Conservation (phyloP, 164 flowering plant species). For the Pachysandra terminalis region DNA sequence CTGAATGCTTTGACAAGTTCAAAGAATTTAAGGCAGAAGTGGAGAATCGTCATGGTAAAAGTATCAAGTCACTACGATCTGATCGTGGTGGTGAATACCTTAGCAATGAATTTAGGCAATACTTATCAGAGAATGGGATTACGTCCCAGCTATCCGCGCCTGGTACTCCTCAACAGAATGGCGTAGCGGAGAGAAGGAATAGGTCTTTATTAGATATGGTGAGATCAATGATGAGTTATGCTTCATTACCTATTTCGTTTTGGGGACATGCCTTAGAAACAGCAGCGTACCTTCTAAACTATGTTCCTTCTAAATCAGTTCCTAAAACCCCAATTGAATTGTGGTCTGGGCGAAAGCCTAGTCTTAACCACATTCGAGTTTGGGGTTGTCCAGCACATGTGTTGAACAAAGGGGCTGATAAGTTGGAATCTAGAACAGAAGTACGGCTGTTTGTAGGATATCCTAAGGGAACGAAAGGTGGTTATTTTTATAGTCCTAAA, state of each 20-base stretch:
- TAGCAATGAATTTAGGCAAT: too few species aligned
- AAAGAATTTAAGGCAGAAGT: too few species aligned
- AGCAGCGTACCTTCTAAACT: conserved; percentile 1
- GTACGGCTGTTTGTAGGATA: too few species aligned
- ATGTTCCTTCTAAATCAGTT: conserved; percentile 8
- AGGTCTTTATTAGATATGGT: too few species aligned
- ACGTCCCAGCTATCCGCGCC: too few species aligned
- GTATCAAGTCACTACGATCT: too few species aligned
- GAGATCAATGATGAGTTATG: neutral
- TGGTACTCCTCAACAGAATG: neutral
- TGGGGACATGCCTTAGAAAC: conserved; percentile 6
- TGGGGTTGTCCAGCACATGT: conserved; percentile 11
- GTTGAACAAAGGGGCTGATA: neutral
- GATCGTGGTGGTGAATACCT: too few species aligned
- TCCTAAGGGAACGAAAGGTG: conserved; percentile 8
- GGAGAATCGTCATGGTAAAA: too few species aligned
- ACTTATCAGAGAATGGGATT: too few species aligned
- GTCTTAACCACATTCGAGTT: neutral
- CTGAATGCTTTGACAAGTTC: too few species aligned
- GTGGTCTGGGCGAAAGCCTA: conserved; percentile 12
- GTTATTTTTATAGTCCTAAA: conserved; percentile 7
- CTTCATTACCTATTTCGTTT: neutral
- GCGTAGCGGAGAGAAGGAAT: too few species aligned
- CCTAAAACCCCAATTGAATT: conserved; percentile 7
- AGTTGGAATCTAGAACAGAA: too few species aligned